Percentiles rank a stretch among this genome's conserved stretches.
These are phyloP conservation scores for Vicia villosa DNA, from an alignment of 306 rosid genomes.

Conservation along the genomic window DNA sequence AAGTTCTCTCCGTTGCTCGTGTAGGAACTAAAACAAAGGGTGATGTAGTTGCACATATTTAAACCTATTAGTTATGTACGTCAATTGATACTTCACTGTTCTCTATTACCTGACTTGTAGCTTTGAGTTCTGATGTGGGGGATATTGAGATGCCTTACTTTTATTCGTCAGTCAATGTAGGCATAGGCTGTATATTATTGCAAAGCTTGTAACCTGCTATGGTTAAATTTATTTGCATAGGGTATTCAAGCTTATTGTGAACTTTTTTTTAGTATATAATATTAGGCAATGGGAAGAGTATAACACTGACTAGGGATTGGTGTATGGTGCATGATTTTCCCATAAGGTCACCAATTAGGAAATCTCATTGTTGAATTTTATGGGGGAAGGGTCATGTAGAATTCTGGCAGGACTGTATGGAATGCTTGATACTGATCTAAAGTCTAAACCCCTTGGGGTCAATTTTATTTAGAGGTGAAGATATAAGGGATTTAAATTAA, in stretches of 20 bases:
- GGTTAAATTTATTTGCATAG: no score
- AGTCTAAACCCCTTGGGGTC: slow-evolving; percentile 18
- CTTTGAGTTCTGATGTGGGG: background rate
- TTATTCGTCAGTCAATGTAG: background rate
- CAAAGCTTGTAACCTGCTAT: background rate
- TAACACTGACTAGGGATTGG: no score
- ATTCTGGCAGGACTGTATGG: no score
- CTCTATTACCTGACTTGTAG: no score
- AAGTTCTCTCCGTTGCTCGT: no score
- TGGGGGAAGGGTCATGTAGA: background rate
- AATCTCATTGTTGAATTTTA: background rate
- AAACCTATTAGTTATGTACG: background rate
- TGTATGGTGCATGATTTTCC: background rate
- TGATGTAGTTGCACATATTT: no score
- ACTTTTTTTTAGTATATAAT: no score
- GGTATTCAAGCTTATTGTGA: no score
- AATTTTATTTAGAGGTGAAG: background rate
- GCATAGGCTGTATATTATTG: background rate
- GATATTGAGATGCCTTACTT: background rate
- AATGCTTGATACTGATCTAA: slow-evolving; percentile 33
- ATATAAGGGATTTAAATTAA: slow-evolving; percentile 19
- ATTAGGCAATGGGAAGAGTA: no score
- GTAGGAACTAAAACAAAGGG: no score
- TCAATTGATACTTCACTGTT: background rate
- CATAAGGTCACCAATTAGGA: background rate